These are phyloP conservation scores for Penicillium malachiteum DNA, from an alignment of 495 filamentous ascomycete species.

Conservation along the genomic window DNA sequence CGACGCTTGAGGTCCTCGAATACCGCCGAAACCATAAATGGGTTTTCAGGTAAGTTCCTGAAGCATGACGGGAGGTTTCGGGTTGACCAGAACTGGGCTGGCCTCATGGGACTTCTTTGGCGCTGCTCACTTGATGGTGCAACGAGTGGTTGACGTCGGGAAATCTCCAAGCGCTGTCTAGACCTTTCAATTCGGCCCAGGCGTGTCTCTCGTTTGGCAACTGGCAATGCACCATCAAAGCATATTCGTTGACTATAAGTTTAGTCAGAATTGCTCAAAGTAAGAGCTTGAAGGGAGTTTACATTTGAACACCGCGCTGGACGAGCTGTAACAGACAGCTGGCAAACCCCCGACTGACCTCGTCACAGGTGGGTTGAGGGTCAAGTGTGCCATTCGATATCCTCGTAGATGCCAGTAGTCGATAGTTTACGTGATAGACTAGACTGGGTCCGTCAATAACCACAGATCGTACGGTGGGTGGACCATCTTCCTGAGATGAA, in stretches of 20 bases:
- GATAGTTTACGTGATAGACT: slow-evolving; percentile 65
- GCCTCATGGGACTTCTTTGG: slow-evolving; percentile 7
- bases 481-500: background rate
- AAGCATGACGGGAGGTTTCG: slow-evolving; percentile 25
- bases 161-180: slow-evolving; percentile 39
- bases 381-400: slow-evolving; percentile 43
- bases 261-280: slow-evolving; percentile 5
- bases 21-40: slow-evolving; percentile 69
- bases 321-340: slow-evolving; percentile 59
- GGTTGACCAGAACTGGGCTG: slow-evolving; percentile 26
- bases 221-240: slow-evolving; percentile 76
- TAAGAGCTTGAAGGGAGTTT: slow-evolving; percentile 17
- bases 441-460: slow-evolving; percentile 77
- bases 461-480: slow-evolving; percentile 32
- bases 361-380: slow-evolving; percentile 57
- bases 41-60: slow-evolving; percentile 48
- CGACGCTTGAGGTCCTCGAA: slow-evolving; percentile 55
- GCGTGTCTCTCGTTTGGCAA: slow-evolving; percentile 54
- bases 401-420: slow-evolving; percentile 45
- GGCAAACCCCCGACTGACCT: slow-evolving; percentile 57
- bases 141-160: slow-evolving; percentile 14
- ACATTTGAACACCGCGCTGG: slow-evolving; percentile 57
- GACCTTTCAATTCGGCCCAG: slow-evolving; percentile 47
- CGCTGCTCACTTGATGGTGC: slow-evolving; percentile 6
- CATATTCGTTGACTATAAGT: slow-evolving; percentile 53